Evolutionary conservation across 2,329 filamentous ascomycete genomes (phyloP).

Genomic region (Neonectria ditissima): DNA sequence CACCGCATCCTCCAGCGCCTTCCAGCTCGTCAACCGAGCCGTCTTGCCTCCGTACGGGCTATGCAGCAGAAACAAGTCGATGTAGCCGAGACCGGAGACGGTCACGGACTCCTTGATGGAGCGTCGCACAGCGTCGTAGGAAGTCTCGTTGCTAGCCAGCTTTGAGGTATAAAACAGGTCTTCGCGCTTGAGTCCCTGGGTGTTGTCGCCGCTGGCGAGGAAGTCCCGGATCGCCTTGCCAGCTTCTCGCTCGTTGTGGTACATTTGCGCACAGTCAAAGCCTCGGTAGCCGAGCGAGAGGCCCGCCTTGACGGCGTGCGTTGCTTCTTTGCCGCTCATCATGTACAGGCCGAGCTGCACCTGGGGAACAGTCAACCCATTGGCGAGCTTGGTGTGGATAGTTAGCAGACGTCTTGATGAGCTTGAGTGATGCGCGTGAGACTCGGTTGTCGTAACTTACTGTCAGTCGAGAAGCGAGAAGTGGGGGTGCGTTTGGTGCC

Average conservation of each 20-base stretch:
- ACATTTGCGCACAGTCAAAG: conserved; percentile 67
- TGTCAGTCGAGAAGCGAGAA: conserved; percentile 40
- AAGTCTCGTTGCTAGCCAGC: conserved; percentile 72
- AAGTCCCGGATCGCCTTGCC: conserved; percentile 73
- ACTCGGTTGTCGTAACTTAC: conserved; percentile 29
- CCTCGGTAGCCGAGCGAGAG: conserved; percentile 65
- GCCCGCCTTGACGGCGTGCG: conserved; percentile 67
- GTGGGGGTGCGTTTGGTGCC: conserved; percentile 35
- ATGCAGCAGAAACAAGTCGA: conserved; percentile 84
- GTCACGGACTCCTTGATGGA: conserved; percentile 75
- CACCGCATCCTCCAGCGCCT: conserved; percentile 81
- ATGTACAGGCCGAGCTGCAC: conserved; percentile 82
- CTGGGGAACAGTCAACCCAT: conserved; percentile 75
- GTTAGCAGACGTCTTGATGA: neutral
- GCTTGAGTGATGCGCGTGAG: neutral
- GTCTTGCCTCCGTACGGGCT: conserved; percentile 80
- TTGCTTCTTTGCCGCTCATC: conserved; percentile 72
- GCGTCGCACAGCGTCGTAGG: conserved; percentile 74
- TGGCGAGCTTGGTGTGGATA: conserved; percentile 63
- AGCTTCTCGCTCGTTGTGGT: conserved; percentile 77
- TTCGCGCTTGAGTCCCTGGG: conserved; percentile 67
- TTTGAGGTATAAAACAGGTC: conserved; percentile 87
- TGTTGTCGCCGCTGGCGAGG: conserved; percentile 61
- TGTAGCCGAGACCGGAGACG: conserved; percentile 76
- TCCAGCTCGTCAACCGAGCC: conserved; percentile 79